Evolutionary conservation across 768 basidiomycete genomes (phyloP).

Genomic region (Mycena polygramma): DNA sequence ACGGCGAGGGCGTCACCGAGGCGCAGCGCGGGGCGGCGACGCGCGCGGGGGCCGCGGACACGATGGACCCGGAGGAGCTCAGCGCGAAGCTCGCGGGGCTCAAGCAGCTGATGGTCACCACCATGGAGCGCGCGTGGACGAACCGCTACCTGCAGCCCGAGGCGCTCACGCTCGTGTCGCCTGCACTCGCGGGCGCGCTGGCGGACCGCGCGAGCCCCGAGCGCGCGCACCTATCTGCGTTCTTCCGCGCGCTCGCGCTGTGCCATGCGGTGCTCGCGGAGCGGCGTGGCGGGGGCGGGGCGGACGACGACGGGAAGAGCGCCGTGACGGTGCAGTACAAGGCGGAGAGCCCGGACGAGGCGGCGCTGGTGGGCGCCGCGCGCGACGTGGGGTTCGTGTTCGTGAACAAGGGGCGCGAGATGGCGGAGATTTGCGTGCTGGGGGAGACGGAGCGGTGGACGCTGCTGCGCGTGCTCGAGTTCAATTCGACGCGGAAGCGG

Average conservation of each 20-base stretch:
- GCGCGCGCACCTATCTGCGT: slow-evolving; percentile 76
- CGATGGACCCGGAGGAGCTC: slow-evolving; percentile 79
- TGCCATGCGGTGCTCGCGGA: slow-evolving; percentile 95
- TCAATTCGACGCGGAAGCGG: slow-evolving; percentile 93
- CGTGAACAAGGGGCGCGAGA: slow-evolving; percentile 77
- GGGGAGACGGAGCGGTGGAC: slow-evolving; percentile 88
- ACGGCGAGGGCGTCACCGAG: slow-evolving; percentile 96
- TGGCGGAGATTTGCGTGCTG: slow-evolving; percentile 91
- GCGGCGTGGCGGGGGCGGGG: slow-evolving; percentile 44
- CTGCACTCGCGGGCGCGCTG: slow-evolving; percentile 85
- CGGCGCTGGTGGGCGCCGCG: slow-evolving; percentile 92
- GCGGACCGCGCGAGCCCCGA: slow-evolving; percentile 72
- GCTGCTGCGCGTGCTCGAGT: slow-evolving; percentile 87
- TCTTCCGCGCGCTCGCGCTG: slow-evolving; percentile 95
- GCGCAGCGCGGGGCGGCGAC: slow-evolving; percentile 94
- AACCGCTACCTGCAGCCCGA: slow-evolving; percentile 88
- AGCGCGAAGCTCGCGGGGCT: slow-evolving; percentile 70
- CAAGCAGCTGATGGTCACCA: slow-evolving; percentile 82
- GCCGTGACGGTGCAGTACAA: slow-evolving; percentile 88
- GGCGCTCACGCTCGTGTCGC: slow-evolving; percentile 89
- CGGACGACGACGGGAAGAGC: slow-evolving; percentile 28
- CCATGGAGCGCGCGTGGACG: slow-evolving; percentile 84
- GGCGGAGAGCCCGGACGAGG: slow-evolving; percentile 96
- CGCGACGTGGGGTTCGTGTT: slow-evolving; percentile 96
- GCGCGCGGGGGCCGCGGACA: slow-evolving; percentile 78